phyloP scores from a whole-genome alignment of 2,329 filamentous ascomycete species.

The Penicillium hesseltinei region DNA sequence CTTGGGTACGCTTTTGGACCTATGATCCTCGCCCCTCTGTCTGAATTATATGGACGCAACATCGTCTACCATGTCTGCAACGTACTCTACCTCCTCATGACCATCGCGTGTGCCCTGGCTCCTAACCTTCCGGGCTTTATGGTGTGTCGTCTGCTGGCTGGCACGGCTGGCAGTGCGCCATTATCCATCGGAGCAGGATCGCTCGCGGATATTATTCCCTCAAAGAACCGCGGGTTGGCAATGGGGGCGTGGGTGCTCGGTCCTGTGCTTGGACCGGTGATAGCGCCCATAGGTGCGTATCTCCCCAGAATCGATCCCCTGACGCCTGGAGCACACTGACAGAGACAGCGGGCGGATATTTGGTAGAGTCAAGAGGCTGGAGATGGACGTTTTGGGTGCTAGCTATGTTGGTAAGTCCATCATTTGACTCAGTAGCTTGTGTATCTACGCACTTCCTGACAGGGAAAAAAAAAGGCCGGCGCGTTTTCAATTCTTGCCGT shows the following conservation, averaged over 20 bases:
- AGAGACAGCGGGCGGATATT: not conserved
- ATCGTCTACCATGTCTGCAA: slow-evolving; percentile 57
- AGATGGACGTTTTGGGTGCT: not conserved
- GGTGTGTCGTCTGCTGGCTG: slow-evolving; percentile 51
- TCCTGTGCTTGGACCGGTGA: slow-evolving; percentile 39
- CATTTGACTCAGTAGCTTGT: not conserved
- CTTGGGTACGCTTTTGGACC: slow-evolving; percentile 56
- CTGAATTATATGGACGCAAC: slow-evolving; percentile 63
- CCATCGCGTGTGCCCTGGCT: slow-evolving; percentile 62
- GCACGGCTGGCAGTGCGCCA: slow-evolving; percentile 48
- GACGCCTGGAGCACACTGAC: not conserved
- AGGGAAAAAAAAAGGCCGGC: not conserved
- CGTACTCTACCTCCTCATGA: slow-evolving; percentile 50
- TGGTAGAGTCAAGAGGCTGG: not conserved
- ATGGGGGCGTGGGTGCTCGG: slow-evolving; percentile 47
- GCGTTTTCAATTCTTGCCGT: not conserved
- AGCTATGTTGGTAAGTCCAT: not conserved
- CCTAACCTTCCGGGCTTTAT: slow-evolving; percentile 54
- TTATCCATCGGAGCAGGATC: slow-evolving; percentile 52
- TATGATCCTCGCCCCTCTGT: slow-evolving; percentile 56
- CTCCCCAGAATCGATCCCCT: not conserved
- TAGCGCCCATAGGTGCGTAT: not conserved
- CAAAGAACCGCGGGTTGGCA: slow-evolving; percentile 51
- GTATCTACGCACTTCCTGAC: not conserved
- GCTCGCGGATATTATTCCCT: slow-evolving; percentile 51